A percentile compares a stretch with the other conserved stretches of the same genome.
These are phyloP conservation scores for Mortierella sp. DNA, from an alignment of 371 early-diverging fungal species.

Conservation along the genomic window DNA sequence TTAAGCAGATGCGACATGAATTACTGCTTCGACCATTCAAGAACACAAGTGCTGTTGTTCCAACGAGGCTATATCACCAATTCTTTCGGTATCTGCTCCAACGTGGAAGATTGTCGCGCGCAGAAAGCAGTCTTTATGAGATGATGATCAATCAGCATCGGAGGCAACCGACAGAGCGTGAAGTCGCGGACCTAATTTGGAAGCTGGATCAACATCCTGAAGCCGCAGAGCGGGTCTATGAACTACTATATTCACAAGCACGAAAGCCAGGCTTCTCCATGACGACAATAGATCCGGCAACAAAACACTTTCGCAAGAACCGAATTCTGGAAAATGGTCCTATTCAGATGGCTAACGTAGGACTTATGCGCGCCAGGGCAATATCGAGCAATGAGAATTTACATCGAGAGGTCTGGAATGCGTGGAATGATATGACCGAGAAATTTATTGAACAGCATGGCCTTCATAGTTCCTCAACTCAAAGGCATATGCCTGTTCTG, in stretches of 20 bases:
- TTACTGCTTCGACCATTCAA: background rate
- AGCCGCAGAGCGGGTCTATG: slow-evolving; percentile 47
- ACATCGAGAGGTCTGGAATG: slow-evolving; percentile 36
- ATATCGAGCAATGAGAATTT: slow-evolving; percentile 3
- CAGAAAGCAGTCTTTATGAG: slow-evolving; percentile 47
- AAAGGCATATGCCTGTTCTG: slow-evolving; percentile 14
- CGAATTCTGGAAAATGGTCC: slow-evolving; percentile 37
- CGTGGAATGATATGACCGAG: slow-evolving; percentile 31
- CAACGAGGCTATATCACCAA: slow-evolving; percentile 26
- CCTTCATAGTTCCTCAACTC: no score
- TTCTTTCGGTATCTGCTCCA: slow-evolving; percentile 37
- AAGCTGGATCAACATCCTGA: slow-evolving; percentile 21
- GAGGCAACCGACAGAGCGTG: slow-evolving; percentile 21
- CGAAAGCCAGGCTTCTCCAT: background rate
- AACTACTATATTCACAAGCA: slow-evolving; percentile 40
- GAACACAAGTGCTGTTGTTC: slow-evolving; percentile 2
- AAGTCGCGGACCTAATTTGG: slow-evolving; percentile 50
- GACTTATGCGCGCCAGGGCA: slow-evolving; percentile 52
- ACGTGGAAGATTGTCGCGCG: slow-evolving; percentile 17
- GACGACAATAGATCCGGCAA: background rate
- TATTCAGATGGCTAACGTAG: slow-evolving; percentile 46
- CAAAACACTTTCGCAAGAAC: slow-evolving; percentile 1
- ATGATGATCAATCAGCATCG: slow-evolving; percentile 34
- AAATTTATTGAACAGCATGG: slow-evolving; percentile 4
- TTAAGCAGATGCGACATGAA: slow-evolving; percentile 42